Percentiles rank a stretch among this genome's conserved stretches.
Evolutionary conservation across 768 basidiomycete genomes (phyloP).

Genomic region (Boletus insuetus): DNA sequence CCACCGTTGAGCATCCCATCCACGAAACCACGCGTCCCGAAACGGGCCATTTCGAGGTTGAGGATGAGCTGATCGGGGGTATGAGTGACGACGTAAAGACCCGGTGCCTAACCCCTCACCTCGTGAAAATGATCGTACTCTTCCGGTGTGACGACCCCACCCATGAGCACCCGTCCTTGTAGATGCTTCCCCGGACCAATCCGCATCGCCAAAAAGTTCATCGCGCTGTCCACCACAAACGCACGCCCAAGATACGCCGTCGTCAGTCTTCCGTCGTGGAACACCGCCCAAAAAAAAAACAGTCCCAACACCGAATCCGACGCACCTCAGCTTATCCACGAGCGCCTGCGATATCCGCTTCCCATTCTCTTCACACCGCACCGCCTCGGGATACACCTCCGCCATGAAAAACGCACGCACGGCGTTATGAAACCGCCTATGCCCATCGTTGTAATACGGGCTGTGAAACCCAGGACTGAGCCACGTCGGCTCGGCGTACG

Average conservation of each 20-base stretch:
- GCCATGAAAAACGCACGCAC: conserved; percentile 76
- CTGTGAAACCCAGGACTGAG: conserved; percentile 61
- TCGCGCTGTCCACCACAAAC: conserved; percentile 56
- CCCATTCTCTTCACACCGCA: conserved; percentile 79
- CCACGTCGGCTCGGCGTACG: conserved; percentile 88
- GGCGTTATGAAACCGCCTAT: conserved; percentile 70
- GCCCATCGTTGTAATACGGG: conserved; percentile 77
- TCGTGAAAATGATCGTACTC: conserved; percentile 96
- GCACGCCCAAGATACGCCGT: background rate
- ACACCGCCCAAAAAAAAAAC: no score
- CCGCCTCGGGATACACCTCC: conserved; percentile 72
- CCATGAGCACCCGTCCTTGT: conserved; percentile 75
- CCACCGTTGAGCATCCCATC: conserved; percentile 81
- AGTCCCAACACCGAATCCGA: conserved; percentile 6
- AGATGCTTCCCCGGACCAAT: conserved; percentile 83
- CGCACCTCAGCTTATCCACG: conserved; percentile 79
- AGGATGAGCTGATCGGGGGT: conserved; percentile 58
- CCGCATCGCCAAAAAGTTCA: conserved; percentile 63
- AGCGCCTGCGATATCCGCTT: conserved; percentile 84
- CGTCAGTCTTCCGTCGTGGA: background rate
- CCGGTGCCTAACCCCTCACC: conserved; percentile 32
- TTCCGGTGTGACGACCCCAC: conserved; percentile 77
- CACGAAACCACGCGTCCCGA: conserved; percentile 82
- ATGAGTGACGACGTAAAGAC: background rate
- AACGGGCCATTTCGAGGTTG: conserved; percentile 77